Evolutionary conservation across 2,329 filamentous ascomycete species (phyloP), one percentile per base, ranked within the genome.

Genomic region (Exserohilum turcica): DNA sequence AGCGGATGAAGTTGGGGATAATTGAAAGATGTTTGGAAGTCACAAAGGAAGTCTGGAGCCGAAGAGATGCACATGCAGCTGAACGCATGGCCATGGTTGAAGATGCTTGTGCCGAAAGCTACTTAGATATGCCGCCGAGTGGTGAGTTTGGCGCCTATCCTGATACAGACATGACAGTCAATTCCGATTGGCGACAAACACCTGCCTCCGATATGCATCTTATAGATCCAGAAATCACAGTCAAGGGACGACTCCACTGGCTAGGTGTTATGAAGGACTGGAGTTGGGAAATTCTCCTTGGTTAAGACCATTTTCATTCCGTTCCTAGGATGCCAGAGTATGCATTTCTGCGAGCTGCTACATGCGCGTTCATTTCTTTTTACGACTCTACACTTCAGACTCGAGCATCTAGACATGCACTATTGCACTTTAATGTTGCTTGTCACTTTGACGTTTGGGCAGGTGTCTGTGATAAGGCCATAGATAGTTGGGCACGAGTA

Each of bases 241-340:
- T 89, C n/a, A 80, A 84, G 57, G 86, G 87, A 3, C 78, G 78
- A 39, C 73, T 87, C 64, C 87, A 90, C 72, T 90, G 87, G 87
- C 77, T 88, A 7, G 84, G 86, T 32, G 85, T 90, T 36, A 89
- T 89, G 87, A 82, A 82, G 57, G 86, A 89, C 61, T 88, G 85
- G 84, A 77, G 79, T n/a, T 90, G 87, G 86, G 86, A 89, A 60
- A 60, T 68, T 19, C 57, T 68, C 31, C 60, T 68, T 27, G 65
- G 65, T 45, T 68, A 39, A 67, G 6, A 2, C 9, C 6, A 2
- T 1, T 13, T 3, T 33, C 10, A 9, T 24, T 1, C 6, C 21
- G 6, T 7, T 15, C 19, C 16, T 5, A 39, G 4, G 7, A 24
- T 24, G 21, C n/a, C n/a, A 24, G 21, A 24, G 33, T 16, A n/a